phyloP scores from a whole-genome alignment of 768 basidiomycete species.

The Cubamyces lactineus region DNA sequence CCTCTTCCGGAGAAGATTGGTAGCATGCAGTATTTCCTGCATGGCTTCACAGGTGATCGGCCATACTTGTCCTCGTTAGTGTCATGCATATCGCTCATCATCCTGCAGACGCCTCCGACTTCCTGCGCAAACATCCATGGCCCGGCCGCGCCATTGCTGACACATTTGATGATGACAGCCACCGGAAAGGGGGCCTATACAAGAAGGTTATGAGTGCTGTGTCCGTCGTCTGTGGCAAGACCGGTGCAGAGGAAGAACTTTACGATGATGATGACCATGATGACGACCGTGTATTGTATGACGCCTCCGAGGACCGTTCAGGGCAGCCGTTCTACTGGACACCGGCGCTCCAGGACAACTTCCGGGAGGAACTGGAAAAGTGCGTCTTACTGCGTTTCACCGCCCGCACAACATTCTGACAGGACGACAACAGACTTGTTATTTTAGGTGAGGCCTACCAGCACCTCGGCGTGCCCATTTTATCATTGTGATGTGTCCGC shows the following conservation, averaged over 20 bases:
- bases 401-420: slow-evolving; percentile 16
- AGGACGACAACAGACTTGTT: slow-evolving; percentile 59
- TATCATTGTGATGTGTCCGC: slow-evolving; percentile 8
- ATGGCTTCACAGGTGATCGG: slow-evolving; percentile 71
- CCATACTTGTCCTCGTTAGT: background rate
- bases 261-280: slow-evolving; percentile 76
- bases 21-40: slow-evolving; percentile 86
- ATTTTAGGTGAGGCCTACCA: slow-evolving; percentile 61
- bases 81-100: background rate
- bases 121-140: slow-evolving; percentile 84
- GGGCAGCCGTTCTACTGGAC: slow-evolving; percentile 83
- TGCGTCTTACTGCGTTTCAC: slow-evolving; percentile 39
- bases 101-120: slow-evolving; percentile 77
- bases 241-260: slow-evolving; percentile 70
- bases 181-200: slow-evolving; percentile 67
- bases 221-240: slow-evolving; percentile 84
- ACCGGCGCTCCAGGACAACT: slow-evolving; percentile 73
- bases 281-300: slow-evolving; percentile 70
- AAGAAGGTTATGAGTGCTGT: slow-evolving; percentile 71
- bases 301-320: slow-evolving; percentile 61
- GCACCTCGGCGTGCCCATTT: background rate
- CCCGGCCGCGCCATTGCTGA: slow-evolving; percentile 83
- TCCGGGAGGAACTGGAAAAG: slow-evolving; percentile 89
- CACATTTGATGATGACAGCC: slow-evolving; percentile 84
- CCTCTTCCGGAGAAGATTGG: slow-evolving; percentile 86